Evolutionary conservation across 495 filamentous ascomycete genomes (phyloP).

Genomic region (Staphylotrichum longicolle): DNA sequence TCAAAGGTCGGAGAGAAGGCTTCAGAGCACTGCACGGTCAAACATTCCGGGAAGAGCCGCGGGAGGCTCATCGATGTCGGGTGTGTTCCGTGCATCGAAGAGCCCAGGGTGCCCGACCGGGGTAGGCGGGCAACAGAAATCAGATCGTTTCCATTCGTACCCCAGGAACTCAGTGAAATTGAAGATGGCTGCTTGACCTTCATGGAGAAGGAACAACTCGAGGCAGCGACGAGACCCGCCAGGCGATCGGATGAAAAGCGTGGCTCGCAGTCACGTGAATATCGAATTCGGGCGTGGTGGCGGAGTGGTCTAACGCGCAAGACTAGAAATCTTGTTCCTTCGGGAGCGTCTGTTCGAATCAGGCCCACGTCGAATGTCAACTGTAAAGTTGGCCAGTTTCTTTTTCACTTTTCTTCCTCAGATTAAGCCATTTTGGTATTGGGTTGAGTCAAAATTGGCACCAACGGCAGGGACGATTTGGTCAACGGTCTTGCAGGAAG

Average conservation of each 20-base stretch:
- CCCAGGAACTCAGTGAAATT: too few species aligned
- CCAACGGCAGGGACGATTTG: neutral
- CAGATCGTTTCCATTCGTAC: too few species aligned
- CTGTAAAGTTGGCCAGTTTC: neutral
- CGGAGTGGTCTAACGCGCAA: constrained; percentile 25
- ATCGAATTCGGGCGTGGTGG: constrained; percentile 16
- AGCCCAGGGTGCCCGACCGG: too few species aligned
- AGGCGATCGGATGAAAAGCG: neutral
- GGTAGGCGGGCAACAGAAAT: too few species aligned
- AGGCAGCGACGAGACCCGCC: neutral
- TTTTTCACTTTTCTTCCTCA: neutral
- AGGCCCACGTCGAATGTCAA: constrained; percentile 23
- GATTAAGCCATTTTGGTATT: neutral
- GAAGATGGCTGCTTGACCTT: too few species aligned
- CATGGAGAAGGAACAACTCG: too few species aligned
- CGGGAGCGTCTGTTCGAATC: constrained; percentile 28
- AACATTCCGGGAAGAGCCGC: too few species aligned
- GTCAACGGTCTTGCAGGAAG: neutral
- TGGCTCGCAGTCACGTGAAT: neutral
- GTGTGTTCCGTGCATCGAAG: too few species aligned
- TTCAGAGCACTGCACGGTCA: too few species aligned
- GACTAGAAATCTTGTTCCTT: constrained; percentile 29
- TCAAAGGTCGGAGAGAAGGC: too few species aligned
- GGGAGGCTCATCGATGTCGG: too few species aligned
- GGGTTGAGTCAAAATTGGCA: neutral